phyloP scores from a whole-genome alignment of 441 rosid species.

The Gossypium davidsonii region DNA sequence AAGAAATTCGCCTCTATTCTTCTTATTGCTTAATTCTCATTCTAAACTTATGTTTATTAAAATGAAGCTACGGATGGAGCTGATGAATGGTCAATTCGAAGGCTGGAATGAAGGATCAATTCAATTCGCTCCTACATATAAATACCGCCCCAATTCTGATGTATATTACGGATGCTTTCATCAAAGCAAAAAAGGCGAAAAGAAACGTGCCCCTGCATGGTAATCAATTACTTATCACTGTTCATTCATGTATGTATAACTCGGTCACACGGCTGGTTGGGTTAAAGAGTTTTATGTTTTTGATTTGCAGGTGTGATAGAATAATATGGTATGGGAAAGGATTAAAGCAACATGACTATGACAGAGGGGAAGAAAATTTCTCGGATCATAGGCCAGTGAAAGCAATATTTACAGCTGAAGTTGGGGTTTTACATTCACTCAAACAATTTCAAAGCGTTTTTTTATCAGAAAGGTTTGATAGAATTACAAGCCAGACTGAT shows the following conservation, averaged over 20 bases:
- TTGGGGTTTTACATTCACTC: constrained; percentile 23
- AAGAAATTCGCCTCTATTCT: background rate
- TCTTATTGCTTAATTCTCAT: background rate
- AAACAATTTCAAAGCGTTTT: constrained; percentile 38
- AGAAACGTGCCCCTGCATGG: constrained; percentile 91
- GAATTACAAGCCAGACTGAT: constrained; percentile 21
- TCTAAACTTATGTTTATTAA: background rate
- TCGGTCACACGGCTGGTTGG: no score
- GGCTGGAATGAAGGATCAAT: constrained; percentile 81
- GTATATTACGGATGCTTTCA: constrained; percentile 55
- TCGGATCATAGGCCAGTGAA: constrained; percentile 75
- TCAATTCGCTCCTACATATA: constrained; percentile 83
- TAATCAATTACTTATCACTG: constrained; percentile 17
- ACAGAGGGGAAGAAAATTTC: constrained; percentile 53
- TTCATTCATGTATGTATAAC: background rate
- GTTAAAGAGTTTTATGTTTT: background rate
- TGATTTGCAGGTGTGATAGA: constrained; percentile 57
- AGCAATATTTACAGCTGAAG: constrained; percentile 50
- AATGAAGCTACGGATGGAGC: constrained; percentile 62
- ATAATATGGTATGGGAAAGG: constrained; percentile 61
- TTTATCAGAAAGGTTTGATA: constrained; percentile 51
- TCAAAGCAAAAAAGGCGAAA: constrained; percentile 45
- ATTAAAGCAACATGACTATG: constrained; percentile 48
- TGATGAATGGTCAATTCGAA: constrained; percentile 47
- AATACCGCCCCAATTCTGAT: constrained; percentile 65